Evolutionary conservation across 2,329 filamentous ascomycete genomes (phyloP).

Genomic region (Phaeosphaeria sp.): DNA sequence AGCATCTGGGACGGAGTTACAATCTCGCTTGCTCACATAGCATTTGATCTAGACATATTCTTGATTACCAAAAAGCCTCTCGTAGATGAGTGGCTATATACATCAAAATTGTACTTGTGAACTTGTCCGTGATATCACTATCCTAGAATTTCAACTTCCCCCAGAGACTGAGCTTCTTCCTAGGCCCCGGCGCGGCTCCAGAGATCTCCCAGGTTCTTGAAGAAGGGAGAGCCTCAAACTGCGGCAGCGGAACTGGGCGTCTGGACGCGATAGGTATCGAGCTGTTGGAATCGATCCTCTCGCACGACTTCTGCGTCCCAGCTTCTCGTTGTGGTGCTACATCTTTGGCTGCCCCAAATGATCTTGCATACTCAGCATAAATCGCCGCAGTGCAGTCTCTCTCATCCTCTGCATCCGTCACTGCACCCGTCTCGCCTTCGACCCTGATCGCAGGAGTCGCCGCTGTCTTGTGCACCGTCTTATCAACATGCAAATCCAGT

Average conservation of each 20-base stretch:
- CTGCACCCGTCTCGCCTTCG: neutral
- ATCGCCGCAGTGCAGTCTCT: neutral
- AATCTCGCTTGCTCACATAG: neutral
- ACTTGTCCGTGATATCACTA: neutral
- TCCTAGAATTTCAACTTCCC: neutral
- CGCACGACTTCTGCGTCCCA: neutral
- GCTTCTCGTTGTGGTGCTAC: neutral
- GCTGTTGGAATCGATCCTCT: neutral
- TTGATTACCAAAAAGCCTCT: neutral
- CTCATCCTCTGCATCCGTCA: neutral
- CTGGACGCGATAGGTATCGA: too few relatives aligned
- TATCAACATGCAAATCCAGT: neutral
- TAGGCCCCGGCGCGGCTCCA: neutral
- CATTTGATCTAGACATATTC: neutral
- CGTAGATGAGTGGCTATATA: neutral
- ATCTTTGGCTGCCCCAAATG: neutral
- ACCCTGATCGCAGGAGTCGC: neutral
- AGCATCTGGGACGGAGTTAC: constrained; percentile 17
- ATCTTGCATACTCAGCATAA: neutral
- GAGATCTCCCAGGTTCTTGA: neutral
- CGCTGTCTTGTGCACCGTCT: neutral
- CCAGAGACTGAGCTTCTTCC: neutral
- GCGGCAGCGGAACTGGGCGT: neutral
- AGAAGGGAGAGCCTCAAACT: neutral
- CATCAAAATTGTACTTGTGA: neutral